A percentile compares a stretch with the other conserved stretches of the same genome.
Conservation (phyloP, 2,329 filamentous ascomycete genomes). For the Cercospora berteroae region DNA sequence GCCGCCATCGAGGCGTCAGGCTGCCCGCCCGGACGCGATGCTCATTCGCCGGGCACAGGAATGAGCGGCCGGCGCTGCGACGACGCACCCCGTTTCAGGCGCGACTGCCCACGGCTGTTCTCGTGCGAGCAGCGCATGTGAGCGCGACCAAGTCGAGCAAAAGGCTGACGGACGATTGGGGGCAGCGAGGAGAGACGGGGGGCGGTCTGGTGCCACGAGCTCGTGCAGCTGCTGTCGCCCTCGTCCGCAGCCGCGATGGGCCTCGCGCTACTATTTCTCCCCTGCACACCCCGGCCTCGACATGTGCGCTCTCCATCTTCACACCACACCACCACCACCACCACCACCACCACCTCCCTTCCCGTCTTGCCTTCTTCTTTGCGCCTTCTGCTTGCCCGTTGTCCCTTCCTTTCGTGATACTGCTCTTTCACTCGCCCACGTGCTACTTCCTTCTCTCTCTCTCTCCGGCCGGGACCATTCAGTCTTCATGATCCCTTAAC, state of each 20-base stretch:
- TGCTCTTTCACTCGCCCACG: slow-evolving; percentile 5
- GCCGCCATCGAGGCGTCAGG: not conserved
- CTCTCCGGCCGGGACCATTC: slow-evolving; percentile 10
- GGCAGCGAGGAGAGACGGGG: slow-evolving; percentile 9
- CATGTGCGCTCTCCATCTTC: slow-evolving; percentile 2
- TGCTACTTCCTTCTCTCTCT: not conserved
- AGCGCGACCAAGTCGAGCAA: not conserved
- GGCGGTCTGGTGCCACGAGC: slow-evolving; percentile 17
- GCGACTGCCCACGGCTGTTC: slow-evolving; percentile 15
- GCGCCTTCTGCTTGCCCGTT: slow-evolving; percentile 9
- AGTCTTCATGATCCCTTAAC: slow-evolving; percentile 25
- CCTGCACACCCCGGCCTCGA: slow-evolving; percentile 8
- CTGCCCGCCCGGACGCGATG: not conserved
- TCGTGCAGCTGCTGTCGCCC: slow-evolving; percentile 4
- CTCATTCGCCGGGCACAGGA: slow-evolving; percentile 20
- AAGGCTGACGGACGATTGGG: slow-evolving; percentile 12
- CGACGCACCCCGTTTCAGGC: slow-evolving; percentile 11
- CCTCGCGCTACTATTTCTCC: slow-evolving; percentile 9
- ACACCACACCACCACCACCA: slow-evolving; percentile 1
- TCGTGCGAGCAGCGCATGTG: slow-evolving; percentile 18
- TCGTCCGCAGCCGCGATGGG: slow-evolving; percentile 8
- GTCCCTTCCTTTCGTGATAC: slow-evolving; percentile 5
- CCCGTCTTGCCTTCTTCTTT: slow-evolving; percentile 3
- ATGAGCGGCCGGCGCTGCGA: slow-evolving; percentile 16
- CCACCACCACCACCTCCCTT: not conserved